Percentiles rank a stretch among this genome's conserved stretches.
Evolutionary conservation across 306 rosid genomes (phyloP).

Genomic region (Pterocarpus santalinus): DNA sequence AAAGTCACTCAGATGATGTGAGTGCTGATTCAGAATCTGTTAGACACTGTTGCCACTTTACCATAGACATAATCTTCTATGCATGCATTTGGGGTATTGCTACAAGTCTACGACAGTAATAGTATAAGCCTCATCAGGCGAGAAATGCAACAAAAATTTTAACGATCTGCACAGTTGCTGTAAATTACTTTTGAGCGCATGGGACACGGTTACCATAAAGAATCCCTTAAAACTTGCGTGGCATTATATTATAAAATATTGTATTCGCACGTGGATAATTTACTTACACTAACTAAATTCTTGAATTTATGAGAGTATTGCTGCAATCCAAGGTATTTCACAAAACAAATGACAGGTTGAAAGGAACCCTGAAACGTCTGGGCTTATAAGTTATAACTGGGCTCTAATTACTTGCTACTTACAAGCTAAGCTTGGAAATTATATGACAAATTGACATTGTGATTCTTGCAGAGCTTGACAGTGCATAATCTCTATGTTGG

Average conservation of each 20-base stretch:
- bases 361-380: background rate
- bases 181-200: background rate
- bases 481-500: slow-evolving; percentile 78
- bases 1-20: slow-evolving; percentile 5
- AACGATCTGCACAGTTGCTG: background rate
- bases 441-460: background rate
- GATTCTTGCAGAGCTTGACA: slow-evolving; percentile 73
- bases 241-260: slow-evolving; percentile 3
- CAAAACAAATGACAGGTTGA: background rate
- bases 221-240: background rate
- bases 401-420: background rate
- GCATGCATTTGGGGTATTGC: background rate
- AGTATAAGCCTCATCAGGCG: background rate
- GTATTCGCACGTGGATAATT: background rate
- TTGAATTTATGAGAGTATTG: slow-evolving; percentile 3
- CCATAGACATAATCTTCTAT: background rate
- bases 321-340: background rate
- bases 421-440: background rate
- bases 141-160: background rate
- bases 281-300: background rate
- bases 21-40: slow-evolving; percentile 16
- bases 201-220: background rate
- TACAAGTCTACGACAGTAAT: background rate
- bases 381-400: background rate
- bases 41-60: background rate